Evolutionary conservation across 805 yeast genomes (phyloP).

Genomic region (Hanseniaspora lachancei): DNA sequence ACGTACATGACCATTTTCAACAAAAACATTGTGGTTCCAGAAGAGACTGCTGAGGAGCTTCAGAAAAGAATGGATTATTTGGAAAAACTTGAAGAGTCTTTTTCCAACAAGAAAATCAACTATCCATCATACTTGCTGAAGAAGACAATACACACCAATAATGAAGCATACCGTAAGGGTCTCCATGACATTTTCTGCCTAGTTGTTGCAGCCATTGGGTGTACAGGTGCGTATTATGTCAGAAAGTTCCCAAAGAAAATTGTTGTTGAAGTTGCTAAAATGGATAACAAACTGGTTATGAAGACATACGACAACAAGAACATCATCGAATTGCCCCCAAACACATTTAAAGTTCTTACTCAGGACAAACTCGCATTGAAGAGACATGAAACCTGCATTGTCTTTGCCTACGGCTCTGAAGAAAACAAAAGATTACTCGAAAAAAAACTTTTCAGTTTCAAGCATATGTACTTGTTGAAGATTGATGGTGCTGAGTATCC

Average conservation of each 20-base stretch:
- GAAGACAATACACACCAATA: neutral
- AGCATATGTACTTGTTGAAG: neutral
- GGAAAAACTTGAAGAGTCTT: neutral
- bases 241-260: neutral
- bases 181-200: neutral
- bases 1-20: neutral
- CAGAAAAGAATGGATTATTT: neutral
- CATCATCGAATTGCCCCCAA: neutral
- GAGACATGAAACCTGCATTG: neutral
- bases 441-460: neutral
- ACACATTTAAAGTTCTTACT: neutral
- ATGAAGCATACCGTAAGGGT: neutral
- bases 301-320: neutral
- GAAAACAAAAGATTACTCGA: neutral
- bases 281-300: neutral
- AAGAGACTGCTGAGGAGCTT: neutral
- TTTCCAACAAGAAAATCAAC: neutral
- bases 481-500: neutral
- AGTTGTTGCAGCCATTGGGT: neutral
- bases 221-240: neutral
- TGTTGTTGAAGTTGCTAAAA: neutral
- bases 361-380: neutral
- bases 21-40: neutral
- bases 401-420: neutral
- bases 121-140: neutral